Evolutionary conservation across 768 basidiomycete genomes (phyloP).

Genomic region (Fistulinella prunicolor): DNA sequence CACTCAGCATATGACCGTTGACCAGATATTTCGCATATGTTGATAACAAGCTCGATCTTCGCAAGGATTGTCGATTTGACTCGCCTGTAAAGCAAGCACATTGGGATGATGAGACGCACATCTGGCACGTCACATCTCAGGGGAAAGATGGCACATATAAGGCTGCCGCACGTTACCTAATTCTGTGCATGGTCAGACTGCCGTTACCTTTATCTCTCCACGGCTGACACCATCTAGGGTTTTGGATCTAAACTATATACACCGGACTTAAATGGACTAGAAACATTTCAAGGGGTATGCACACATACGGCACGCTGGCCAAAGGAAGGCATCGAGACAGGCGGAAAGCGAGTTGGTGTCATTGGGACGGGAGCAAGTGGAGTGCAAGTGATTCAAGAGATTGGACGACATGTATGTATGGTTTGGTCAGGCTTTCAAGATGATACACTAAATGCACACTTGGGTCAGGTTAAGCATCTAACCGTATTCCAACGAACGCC

Average conservation of each 20-base stretch:
- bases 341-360: neutral
- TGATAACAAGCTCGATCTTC: constrained; percentile 1
- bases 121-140: neutral
- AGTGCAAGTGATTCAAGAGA: neutral
- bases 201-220: neutral
- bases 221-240: neutral
- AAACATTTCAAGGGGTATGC: neutral
- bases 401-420: neutral
- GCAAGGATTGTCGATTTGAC: constrained; percentile 5
- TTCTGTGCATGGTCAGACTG: neutral
- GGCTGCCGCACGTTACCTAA: neutral
- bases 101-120: neutral
- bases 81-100: neutral
- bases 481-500: constrained; percentile 6
- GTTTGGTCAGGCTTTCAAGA: neutral
- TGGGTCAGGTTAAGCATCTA: neutral
- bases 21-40: constrained; percentile 3
- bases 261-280: neutral
- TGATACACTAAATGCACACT: neutral
- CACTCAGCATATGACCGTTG: neutral
- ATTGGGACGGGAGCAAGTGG: neutral
- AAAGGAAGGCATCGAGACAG: constrained; percentile 2
- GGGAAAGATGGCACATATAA: neutral
- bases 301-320: constrained; percentile 1
- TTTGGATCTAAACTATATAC: neutral